Evolutionary conservation across 2,329 filamentous ascomycete species (phyloP).

Genomic region (Pleurostoma richardsiae): DNA sequence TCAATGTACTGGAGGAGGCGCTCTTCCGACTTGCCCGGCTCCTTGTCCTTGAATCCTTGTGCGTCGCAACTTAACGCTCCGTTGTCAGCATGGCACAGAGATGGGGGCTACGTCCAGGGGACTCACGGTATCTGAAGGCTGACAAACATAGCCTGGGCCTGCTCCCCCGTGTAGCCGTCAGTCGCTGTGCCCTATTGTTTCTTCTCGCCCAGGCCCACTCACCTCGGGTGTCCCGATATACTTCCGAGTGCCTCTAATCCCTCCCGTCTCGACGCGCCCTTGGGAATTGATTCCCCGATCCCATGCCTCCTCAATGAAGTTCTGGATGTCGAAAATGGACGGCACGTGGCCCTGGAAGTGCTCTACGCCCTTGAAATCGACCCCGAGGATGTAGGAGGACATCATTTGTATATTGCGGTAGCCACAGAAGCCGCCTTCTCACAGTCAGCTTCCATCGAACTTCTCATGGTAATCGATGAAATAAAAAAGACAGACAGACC

Average conservation of each 20-base stretch:
- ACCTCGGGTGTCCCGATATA: slow-evolving; percentile 94
- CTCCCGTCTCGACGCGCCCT: slow-evolving; percentile 77
- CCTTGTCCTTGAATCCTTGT: slow-evolving; percentile 49
- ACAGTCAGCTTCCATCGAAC: background rate
- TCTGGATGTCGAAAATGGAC: slow-evolving; percentile 76
- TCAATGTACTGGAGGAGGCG: slow-evolving; percentile 65
- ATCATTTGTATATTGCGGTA: slow-evolving; percentile 96
- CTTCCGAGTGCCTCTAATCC: slow-evolving; percentile 82
- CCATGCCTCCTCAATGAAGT: slow-evolving; percentile 85
- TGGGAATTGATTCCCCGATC: slow-evolving; percentile 73
- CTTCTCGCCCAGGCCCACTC: slow-evolving; percentile 11
- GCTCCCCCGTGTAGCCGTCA: background rate
- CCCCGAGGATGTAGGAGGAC: slow-evolving; percentile 67
- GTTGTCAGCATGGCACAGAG: slow-evolving; percentile 1
- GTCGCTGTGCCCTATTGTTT: background rate
- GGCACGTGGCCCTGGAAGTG: slow-evolving; percentile 61
- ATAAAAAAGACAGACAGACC: slow-evolving; percentile 28
- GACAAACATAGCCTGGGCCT: slow-evolving; percentile 76
- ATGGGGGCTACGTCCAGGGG: background rate
- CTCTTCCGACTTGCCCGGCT: slow-evolving; percentile 41
- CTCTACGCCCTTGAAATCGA: slow-evolving; percentile 50
- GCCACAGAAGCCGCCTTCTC: slow-evolving; percentile 78
- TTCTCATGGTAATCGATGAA: background rate
- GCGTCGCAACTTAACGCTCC: slow-evolving; percentile 49
- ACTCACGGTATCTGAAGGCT: slow-evolving; percentile 62